Conservation (phyloP, 179 eudicot genomes). For the Silene noctiflora region DNA sequence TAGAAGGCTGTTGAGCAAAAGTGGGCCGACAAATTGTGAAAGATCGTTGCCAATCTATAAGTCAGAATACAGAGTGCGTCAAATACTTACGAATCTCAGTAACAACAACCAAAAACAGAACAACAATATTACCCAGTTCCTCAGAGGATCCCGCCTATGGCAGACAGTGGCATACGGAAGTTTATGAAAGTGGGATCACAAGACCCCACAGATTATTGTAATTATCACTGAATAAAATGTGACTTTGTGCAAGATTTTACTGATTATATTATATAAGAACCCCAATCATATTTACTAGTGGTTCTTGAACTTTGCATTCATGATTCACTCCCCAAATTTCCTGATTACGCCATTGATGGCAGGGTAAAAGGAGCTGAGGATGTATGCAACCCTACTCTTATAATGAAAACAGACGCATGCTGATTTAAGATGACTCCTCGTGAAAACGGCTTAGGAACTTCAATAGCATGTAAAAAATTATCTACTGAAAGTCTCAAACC, state of each 20-base stretch:
- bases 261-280: background rate
- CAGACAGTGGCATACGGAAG: background rate
- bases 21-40: slow-evolving; percentile 49
- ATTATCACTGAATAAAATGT: background rate
- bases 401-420: background rate
- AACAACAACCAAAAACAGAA: background rate
- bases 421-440: background rate
- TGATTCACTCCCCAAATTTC: background rate
- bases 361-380: background rate
- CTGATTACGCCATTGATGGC: background rate
- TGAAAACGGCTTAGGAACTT: background rate
- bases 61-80: slow-evolving; percentile 14
- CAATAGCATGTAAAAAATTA: background rate
- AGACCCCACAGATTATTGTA: background rate
- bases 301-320: background rate
- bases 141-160: background rate
- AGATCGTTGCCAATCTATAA: slow-evolving; percentile 50
- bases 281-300: background rate
- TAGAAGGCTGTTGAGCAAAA: slow-evolving; percentile 42
- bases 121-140: background rate
- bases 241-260: background rate
- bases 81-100: background rate
- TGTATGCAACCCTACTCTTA: background rate
- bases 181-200: background rate
- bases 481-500: background rate